Evolutionary conservation across 2,329 filamentous ascomycete species (phyloP), one percentile per base, ranked within the genome.

Genomic region (Aspergillus felis): DNA sequence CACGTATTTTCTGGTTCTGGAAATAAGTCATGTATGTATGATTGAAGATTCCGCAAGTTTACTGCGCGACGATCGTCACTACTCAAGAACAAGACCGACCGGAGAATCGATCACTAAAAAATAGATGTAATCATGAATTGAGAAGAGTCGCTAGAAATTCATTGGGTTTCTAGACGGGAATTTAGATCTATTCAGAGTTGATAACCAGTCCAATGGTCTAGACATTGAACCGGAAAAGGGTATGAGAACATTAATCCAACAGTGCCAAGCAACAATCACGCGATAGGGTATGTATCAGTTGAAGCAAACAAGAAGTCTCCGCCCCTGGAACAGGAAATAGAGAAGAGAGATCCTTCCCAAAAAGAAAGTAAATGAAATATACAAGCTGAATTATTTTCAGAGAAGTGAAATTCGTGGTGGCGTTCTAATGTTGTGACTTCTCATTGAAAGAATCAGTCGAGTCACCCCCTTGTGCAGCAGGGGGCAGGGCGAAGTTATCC

Each of bases 401-500:
- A 25, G 12, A 47, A 47, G 24, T 22, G 12, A 25, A 12, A 47
- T 47, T 24, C 2, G 22, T 24, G 44, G 12, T 10, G 24, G 22
- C 6, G 22, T 6, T 14, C 24, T 24, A 47, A 4, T 24, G 44
- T 32, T 63, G 61, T 4, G 57, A 57, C 60, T 69, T 69, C 57
- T 71, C 67, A 46, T 66, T 63, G n/a, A 53, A 60, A 42, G 58
- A 60, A 25, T 61, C 64, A 12, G 61, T 59, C 1, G 64, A 67
- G 27, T 63, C 65, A 24, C 61, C 64, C 50, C 67, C 65, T 41
- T 63, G 61, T 3, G 73, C 73, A 46, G 73, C 68, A 2, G 73
- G 73, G 50, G 73, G 73, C 22, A 75, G 57, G 3, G 64, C 61
- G 56, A 74, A 71, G 56, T 66, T 67, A 51, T 73, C 71, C 28